Evolutionary conservation across 148 eudicot genomes (phyloP).

Genomic region (Limonium bicolor): DNA sequence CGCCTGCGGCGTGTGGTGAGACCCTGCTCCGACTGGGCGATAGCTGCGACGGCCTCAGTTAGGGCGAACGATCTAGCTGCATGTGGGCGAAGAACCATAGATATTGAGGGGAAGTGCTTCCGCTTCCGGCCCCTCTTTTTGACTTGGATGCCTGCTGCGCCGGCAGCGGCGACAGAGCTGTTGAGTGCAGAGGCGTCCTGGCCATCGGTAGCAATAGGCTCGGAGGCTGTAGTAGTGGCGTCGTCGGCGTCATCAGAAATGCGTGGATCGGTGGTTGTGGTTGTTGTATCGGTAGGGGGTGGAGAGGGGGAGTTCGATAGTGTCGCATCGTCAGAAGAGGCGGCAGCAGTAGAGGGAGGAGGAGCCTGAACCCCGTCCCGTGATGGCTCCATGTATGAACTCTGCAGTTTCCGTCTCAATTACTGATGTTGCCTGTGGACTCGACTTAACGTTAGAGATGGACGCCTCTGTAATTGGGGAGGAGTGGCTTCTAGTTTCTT

Average conservation of each 20-base stretch:
- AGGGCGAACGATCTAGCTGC: slow-evolving; percentile 11
- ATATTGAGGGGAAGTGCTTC: slow-evolving; percentile 52
- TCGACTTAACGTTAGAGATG: no score
- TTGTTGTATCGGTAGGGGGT: slow-evolving; percentile 9
- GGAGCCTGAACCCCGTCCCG: no score
- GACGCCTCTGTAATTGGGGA: no score
- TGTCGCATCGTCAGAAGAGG: slow-evolving; percentile 24
- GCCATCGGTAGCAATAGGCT: slow-evolving; percentile 6
- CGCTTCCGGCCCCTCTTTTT: slow-evolving; percentile 62
- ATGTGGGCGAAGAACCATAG: slow-evolving; percentile 53
- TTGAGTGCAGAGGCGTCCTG: slow-evolving; percentile 4
- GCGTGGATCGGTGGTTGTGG: neutral
- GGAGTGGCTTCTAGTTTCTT: no score
- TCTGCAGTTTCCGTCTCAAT: no score
- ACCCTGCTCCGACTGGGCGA: no score
- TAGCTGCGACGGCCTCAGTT: slow-evolving; percentile 1
- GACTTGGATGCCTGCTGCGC: neutral
- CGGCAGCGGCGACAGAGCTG: slow-evolving; percentile 12
- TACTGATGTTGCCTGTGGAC: no score
- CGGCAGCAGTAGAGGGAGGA: slow-evolving; percentile 3
- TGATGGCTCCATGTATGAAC: no score
- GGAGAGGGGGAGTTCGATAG: slow-evolving; percentile 20
- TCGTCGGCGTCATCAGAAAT: slow-evolving; percentile 8
- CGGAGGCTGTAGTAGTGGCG: slow-evolving; percentile 6
- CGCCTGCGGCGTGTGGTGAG: slow-evolving; percentile 28